Evolutionary conservation across 352 stramenopile species (phyloP).

Genomic region (Phytophthora sansomeana): DNA sequence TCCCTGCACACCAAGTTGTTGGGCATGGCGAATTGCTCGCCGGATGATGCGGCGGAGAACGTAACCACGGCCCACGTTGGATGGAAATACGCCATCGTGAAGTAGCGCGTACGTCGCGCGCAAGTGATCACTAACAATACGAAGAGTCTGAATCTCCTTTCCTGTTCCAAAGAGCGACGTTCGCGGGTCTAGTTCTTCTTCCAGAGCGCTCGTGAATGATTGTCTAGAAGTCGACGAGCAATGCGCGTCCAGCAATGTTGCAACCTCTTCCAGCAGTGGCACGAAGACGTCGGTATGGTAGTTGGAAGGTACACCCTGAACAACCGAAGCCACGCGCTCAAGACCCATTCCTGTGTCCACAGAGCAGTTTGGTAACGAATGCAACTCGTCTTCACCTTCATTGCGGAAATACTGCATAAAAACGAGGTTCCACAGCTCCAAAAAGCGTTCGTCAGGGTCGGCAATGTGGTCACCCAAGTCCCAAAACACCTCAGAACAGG

Average conservation of each 20-base stretch:
- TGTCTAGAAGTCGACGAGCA: slow-evolving; percentile 11
- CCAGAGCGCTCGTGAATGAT: slow-evolving; percentile 51
- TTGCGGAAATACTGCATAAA: slow-evolving; percentile 98
- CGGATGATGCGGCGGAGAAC: slow-evolving; percentile 95
- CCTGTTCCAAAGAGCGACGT: slow-evolving; percentile 55
- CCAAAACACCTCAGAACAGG: slow-evolving; percentile 96
- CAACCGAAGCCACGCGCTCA: slow-evolving; percentile 94
- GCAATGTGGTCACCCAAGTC: slow-evolving; percentile 84
- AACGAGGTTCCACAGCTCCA: slow-evolving; percentile 98
- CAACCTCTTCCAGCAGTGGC: slow-evolving; percentile 79
- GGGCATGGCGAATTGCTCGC: slow-evolving; percentile 81
- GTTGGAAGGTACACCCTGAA: slow-evolving; percentile 95
- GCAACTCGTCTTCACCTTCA: slow-evolving; percentile 72
- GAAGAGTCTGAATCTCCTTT: slow-evolving; percentile 69
- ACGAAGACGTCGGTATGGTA: slow-evolving; percentile 98
- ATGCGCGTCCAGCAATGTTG: slow-evolving; percentile 52
- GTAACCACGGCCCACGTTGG: slow-evolving; percentile 96
- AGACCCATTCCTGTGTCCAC: slow-evolving; percentile 98
- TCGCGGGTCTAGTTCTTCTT: slow-evolving; percentile 54
- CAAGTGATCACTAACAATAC: slow-evolving; percentile 97
- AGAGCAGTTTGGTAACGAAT: slow-evolving; percentile 90
- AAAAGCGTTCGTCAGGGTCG: slow-evolving; percentile 84
- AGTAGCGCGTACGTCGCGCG: slow-evolving; percentile 95
- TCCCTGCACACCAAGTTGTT: slow-evolving; percentile 61
- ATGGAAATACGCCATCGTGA: slow-evolving; percentile 95